Percentiles rank a stretch among this genome's conserved stretches.
These are phyloP conservation scores for Candida sanyaensis DNA, from an alignment of 1,139 yeast species.

Conservation along the genomic window DNA sequence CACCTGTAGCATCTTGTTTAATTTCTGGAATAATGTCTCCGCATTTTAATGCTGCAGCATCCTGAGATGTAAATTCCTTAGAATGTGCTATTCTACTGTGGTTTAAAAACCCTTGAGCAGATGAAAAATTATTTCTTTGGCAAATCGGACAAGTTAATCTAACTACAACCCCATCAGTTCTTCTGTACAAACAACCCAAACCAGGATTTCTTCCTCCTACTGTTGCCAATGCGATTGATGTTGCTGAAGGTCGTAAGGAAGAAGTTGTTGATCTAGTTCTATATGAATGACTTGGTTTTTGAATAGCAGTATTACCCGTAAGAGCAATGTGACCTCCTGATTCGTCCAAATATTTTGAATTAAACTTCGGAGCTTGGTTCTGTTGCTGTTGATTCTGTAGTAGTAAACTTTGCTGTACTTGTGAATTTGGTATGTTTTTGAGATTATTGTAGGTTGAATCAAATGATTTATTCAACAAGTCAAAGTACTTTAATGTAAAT, in stretches of 20 bases:
- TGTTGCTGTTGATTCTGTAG: not conserved
- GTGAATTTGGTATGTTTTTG: conserved; percentile 12
- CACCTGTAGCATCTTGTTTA: conserved; percentile 63
- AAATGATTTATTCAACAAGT: conserved; percentile 37
- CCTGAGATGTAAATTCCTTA: conserved; percentile 72
- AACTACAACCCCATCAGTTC: conserved; percentile 74
- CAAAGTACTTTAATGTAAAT: conserved; percentile 50
- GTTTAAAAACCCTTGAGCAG: conserved; percentile 79
- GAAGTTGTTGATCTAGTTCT: conserved; percentile 54
- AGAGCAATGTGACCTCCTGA: not conserved
- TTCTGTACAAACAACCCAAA: conserved; percentile 61
- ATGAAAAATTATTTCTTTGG: conserved; percentile 66
- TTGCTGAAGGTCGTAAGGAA: conserved; percentile 42
- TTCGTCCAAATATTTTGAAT: conserved; percentile 9
- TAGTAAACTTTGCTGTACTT: not conserved
- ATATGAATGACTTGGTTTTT: conserved; percentile 30
- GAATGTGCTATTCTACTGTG: conserved; percentile 76
- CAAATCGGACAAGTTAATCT: conserved; percentile 70
- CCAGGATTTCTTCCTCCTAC: conserved; percentile 20
- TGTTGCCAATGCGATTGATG: conserved; percentile 19
- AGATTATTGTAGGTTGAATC: conserved; percentile 32
- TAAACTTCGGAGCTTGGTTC: conserved; percentile 1
- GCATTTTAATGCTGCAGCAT: conserved; percentile 71
- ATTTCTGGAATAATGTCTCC: conserved; percentile 59
- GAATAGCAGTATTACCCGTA: not conserved